Conservation (phyloP, 2,329 filamentous ascomycete genomes). For the Cladophialophora bantiana region DNA sequence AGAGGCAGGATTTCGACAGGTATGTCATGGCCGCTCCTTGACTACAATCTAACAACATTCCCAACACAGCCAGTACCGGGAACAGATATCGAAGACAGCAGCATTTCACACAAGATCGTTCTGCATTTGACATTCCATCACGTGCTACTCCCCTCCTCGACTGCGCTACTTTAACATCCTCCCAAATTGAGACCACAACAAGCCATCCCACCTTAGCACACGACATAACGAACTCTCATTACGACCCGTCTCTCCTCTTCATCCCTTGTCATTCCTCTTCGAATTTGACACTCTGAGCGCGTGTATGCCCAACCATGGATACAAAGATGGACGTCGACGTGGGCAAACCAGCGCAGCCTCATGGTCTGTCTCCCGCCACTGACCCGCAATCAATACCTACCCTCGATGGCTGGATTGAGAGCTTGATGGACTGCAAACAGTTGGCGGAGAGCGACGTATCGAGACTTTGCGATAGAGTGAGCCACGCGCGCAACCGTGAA, state of each 20-base stretch:
- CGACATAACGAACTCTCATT: slow-evolving; percentile 34
- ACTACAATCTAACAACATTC: slow-evolving; percentile 20
- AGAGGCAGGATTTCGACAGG: slow-evolving; percentile 8
- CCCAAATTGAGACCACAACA: slow-evolving; percentile 30
- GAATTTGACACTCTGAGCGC: slow-evolving; percentile 4
- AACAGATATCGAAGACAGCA: background rate
- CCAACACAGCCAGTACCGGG: background rate
- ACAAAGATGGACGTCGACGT: slow-evolving; percentile 98
- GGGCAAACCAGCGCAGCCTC: slow-evolving; percentile 78
- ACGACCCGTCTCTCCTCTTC: slow-evolving; percentile 39
- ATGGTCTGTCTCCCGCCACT: slow-evolving; percentile 75
- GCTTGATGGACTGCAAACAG: slow-evolving; percentile 98
- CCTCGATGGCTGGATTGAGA: slow-evolving; percentile 98
- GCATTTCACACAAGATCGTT: slow-evolving; percentile 1
- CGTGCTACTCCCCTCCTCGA: background rate
- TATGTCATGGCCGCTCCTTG: slow-evolving; percentile 27
- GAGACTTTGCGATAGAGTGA: slow-evolving; percentile 95
- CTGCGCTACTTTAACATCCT: background rate
- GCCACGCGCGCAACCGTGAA: slow-evolving; percentile 44
- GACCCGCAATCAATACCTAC: slow-evolving; percentile 92
- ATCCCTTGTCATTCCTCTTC: slow-evolving; percentile 31
- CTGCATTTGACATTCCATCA: slow-evolving; percentile 10
- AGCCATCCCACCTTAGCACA: slow-evolving; percentile 25
- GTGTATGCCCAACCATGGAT: slow-evolving; percentile 69
- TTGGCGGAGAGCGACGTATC: slow-evolving; percentile 92